These are phyloP conservation scores for Knoxdaviesia capensis DNA, from an alignment of 2,329 filamentous ascomycete genomes.

Conservation along the genomic window DNA sequence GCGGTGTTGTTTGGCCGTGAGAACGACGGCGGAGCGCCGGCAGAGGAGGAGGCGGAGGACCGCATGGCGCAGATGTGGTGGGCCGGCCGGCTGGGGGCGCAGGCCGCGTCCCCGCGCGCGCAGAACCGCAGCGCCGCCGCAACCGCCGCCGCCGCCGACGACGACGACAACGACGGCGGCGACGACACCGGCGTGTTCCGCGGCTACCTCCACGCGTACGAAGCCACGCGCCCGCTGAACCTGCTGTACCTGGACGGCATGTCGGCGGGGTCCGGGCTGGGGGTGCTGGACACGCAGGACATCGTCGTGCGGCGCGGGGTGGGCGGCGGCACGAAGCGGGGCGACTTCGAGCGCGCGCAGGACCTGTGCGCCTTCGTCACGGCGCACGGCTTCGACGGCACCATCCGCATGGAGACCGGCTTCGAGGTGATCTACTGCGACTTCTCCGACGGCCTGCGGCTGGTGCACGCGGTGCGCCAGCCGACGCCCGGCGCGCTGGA, in stretches of 20 bases:
- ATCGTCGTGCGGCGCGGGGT: constrained; percentile 28
- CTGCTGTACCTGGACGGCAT: constrained; percentile 53
- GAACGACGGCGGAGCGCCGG: not conserved
- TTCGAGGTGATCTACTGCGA: constrained; percentile 53
- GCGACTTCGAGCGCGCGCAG: constrained; percentile 29
- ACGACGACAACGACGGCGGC: constrained; percentile 5
- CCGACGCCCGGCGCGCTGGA: constrained; percentile 8
- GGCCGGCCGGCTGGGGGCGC: not conserved
- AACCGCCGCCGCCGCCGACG: too few species aligned
- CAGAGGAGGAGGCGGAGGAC: not conserved
- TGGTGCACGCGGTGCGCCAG: constrained; percentile 13
- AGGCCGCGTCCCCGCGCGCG: not conserved
- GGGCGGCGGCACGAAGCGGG: not conserved
- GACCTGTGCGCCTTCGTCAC: constrained; percentile 33
- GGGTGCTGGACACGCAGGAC: constrained; percentile 50
- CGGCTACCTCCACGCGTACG: constrained; percentile 50
- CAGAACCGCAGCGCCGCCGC: not conserved
- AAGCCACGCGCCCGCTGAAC: constrained; percentile 31
- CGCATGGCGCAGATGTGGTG: not conserved
- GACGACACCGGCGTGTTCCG: constrained; percentile 7
- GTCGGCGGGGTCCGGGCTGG: constrained; percentile 39
- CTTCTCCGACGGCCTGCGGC: constrained; percentile 25
- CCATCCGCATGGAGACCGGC: constrained; percentile 47
- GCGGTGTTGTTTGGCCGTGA: not conserved
- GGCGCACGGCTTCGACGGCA: constrained; percentile 39